Evolutionary conservation across 768 basidiomycete species (phyloP), one percentile per base, ranked within the genome.

Genomic region (Xerocomus potaroensis): DNA sequence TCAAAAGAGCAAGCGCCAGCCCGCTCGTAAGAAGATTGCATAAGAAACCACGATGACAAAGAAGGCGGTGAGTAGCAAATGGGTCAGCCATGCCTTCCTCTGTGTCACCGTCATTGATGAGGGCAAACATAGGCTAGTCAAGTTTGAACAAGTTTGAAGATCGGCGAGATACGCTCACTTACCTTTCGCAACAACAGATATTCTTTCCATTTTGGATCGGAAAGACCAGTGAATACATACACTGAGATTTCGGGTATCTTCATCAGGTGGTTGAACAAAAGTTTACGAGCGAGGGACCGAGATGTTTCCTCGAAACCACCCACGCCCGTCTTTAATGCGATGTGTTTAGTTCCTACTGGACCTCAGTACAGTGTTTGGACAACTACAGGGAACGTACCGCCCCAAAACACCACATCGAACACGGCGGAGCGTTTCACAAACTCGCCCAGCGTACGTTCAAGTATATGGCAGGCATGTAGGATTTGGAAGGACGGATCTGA

Each of bases 331-430:
- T 55, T 61, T 9, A 76, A 43, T 0, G 74, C 73, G 6, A 67
- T 42, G 55, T 79, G 73, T 10, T 72, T 67, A 27, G 61, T 72
- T 22, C 67, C 82, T 84, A 43, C 8, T 8, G 38, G 4, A 19
- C 16, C 1, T 48, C 34, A 52, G 41, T 12, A 9, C 10, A 8
- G 32, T 19, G 12, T 27, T 21, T 11, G 16, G 0, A 41, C n/a
- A 8, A 16, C 27, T 16, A 19, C 16, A 24, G 24, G 4, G 18
- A 32, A 38, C 45, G 31, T 45, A 79, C 84, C 70, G 47, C 78
- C 62, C 70, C 76, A 87, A 58, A 87, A 87, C 4, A 79, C 76
- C 24, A 87, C 65, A 27, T 85, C 80, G 43, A 85, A 83, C 26
- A 72, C 70, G 0, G 77, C 77, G 5, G 68, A 70, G 12, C 83